These are phyloP conservation scores for Zalaria sp. DNA, from an alignment of 2,329 filamentous ascomycete species.

Conservation along the genomic window DNA sequence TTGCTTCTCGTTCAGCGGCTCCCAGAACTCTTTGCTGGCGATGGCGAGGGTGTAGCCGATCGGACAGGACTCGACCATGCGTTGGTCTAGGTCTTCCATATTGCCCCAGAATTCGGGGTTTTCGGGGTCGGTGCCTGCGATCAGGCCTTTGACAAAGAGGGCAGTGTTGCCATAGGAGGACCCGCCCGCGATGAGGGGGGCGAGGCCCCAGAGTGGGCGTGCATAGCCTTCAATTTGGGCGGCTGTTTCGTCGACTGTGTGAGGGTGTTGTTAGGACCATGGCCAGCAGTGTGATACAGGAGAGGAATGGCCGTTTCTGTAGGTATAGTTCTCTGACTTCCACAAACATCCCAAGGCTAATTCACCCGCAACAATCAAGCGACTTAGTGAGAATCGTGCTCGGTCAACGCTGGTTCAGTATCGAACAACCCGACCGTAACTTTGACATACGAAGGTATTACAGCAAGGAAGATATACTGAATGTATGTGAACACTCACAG, in stretches of 20 bases:
- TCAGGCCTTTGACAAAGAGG: conserved; percentile 57
- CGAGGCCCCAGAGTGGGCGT: conserved; percentile 62
- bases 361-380: not conserved
- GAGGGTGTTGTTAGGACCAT: not conserved
- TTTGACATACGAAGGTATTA: no score
- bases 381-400: no score
- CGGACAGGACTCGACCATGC: conserved; percentile 77
- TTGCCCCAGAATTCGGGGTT: conserved; percentile 63
- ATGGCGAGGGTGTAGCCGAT: conserved; percentile 63
- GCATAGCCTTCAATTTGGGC: conserved; percentile 66
- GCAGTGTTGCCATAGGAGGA: conserved; percentile 49
- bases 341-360: no score
- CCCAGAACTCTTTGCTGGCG: conserved; percentile 50
- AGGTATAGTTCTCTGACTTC: no score
- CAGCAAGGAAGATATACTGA: no score
- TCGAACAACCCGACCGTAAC: no score
- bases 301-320: no score
- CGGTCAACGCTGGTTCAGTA: no score
- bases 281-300: no score
- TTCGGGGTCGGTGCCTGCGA: conserved; percentile 55
- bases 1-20: conserved; percentile 47
- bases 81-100: conserved; percentile 61
- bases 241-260: conserved; percentile 53
- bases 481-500: conserved; percentile 23
- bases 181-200: conserved; percentile 54